Evolutionary conservation across 495 filamentous ascomycete genomes (phyloP), one percentile per base, ranked within the genome.

Genomic region (Aspergillus steynii): DNA sequence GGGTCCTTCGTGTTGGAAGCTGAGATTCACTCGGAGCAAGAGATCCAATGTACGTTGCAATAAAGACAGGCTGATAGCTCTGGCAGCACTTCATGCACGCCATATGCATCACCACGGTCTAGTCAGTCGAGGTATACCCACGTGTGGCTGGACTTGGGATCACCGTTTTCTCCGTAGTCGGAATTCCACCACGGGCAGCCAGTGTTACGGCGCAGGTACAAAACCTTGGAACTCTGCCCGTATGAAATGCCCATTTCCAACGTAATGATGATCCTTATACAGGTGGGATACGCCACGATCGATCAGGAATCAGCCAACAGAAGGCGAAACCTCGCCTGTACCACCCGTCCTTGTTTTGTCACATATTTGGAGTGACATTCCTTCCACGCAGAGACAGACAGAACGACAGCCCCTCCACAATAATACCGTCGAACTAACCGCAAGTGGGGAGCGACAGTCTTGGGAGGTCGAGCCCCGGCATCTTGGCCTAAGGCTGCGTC

Each of bases 391-490:
- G 37, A 42, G 37, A 42, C 37, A 8, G 10, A 15, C 31, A 32
- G 7, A 3, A 32, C 7, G 10, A 42, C 37, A 14, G 37, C 9
- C 37, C 5, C 5, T 42, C 5, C 37, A 12, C 12, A 20, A 20
- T 20, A 20, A 20, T 20, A 20, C 37, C 37, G 37, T 34, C 31
- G 31, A 34, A 7, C 37, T 42, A 42, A 42, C 37, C 37, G 37
- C 3, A 42, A 63, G 69, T 70, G 69, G 67, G 56, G 68, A 45
- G 53, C 8, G 20, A 27, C 51, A 53, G 15, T 53, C 51, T 32
- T 53, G 51, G 48, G 51, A 53, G 28, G 51, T 53, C 51, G 51
- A 53, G 51, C 51, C 51, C 51, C 51, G 31, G 51, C 15, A 31
- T 7, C 6, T 5, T 27, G 28, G 26, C 20, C 37, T 54, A 34